Base-by-base conservation (phyloP, 2,329 filamentous ascomycete species). In the Aureobasidium sp. region DNA sequence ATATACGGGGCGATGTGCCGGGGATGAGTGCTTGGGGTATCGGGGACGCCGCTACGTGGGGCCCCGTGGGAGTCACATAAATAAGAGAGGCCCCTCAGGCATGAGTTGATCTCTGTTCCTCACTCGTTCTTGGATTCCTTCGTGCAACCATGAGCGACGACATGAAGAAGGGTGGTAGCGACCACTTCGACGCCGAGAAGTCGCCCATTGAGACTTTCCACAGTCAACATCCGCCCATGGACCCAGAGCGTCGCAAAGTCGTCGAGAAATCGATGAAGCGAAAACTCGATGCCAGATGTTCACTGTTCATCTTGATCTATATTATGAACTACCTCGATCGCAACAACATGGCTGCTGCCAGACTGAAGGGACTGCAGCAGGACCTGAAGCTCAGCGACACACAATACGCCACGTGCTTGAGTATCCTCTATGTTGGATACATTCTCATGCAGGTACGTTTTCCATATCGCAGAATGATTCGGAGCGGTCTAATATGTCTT, bases 261-360 rank as follows among this genome's bases (percentile, higher is more conserved):
- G 48, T 62, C n/a, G 55, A 58, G 39, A 58, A 58, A 12, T 58
- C 55, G 20, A 47, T 58, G 55, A 58, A 58, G 55, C 29, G 55
- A 32, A 58, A 58, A 23, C 34, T 58, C 12, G 55, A 58, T 13
- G 42, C 32, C 4, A 47, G 55, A 29, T 58, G 55, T 29, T 36
- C 57, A n/a, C 46, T 86, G 74, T 77, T 91, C 62, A 83, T 91
- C 52, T 72, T 90, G 66, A 88, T 91, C 76, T 91, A 90, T 69
- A 89, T 91, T 71, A 79, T 88, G 76, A 90, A 91, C 74, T 91
- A 89, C 72, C 74, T 88, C 13, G 83, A 86, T 66, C 41, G 68
- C 68, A 72, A 71, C 60, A 61, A 88, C 72, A 87, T 89, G 65
- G 85, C 85, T 1, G 80, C 85, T 1, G 87, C 87, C 1, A 80